Evolutionary conservation across 169 alveolate species (phyloP).

Genomic region (Blepharisma undulans): DNA sequence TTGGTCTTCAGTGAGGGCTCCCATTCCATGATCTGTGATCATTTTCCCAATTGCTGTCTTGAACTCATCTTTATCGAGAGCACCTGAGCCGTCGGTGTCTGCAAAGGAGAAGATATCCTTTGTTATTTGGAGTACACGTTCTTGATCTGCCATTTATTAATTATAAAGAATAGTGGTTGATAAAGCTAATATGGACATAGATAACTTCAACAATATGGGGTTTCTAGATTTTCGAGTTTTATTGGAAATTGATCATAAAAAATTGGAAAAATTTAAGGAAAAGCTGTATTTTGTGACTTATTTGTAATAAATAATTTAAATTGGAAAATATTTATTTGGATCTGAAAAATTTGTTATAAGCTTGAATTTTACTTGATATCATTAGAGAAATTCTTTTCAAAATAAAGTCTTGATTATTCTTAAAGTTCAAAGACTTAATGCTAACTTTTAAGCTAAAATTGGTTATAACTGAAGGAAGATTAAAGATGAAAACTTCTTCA

Average conservation of each 20-base stretch:
- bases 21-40: conserved; percentile 38
- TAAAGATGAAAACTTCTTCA: no score
- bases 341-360: no score
- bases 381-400: no score
- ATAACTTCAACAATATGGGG: background rate
- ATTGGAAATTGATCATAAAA: no score
- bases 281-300: background rate
- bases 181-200: background rate
- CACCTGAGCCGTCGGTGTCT: conserved; percentile 51
- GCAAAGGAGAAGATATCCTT: conserved; percentile 36
- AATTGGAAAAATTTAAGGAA: background rate
- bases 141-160: background rate
- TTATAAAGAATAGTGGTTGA: background rate
- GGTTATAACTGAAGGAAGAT: no score
- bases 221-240: background rate
- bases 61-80: conserved; percentile 42
- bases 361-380: no score
- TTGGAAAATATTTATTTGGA: no score
- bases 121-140: conserved; percentile 13
- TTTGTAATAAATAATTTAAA: no score
- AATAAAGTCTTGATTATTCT: no score
- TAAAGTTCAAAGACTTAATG: no score
- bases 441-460: no score
- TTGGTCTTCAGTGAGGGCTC: conserved; percentile 50
- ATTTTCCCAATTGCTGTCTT: conserved; percentile 36